These are phyloP conservation scores for Talaromyces trachyspermus DNA, from an alignment of 495 filamentous ascomycete species.

Conservation along the genomic window DNA sequence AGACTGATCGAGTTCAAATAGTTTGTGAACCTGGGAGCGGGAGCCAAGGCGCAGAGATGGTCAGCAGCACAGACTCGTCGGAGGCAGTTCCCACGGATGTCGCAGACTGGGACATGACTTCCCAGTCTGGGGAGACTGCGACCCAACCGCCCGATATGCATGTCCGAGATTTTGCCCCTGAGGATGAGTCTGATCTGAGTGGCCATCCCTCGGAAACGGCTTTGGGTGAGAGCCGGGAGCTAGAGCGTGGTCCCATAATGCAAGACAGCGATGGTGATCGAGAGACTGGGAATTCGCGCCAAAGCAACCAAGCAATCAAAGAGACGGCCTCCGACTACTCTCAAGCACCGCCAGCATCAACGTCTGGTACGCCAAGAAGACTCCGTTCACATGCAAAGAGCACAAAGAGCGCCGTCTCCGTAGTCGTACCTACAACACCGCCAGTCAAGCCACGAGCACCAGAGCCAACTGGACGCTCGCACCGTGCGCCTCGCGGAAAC, in stretches of 20 bases:
- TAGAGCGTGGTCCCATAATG: neutral
- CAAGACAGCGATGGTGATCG: neutral
- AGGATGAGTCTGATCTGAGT: neutral
- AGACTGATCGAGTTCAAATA: too few species aligned
- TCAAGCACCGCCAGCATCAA: neutral
- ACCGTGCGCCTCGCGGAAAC: neutral
- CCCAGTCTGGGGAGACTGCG: neutral
- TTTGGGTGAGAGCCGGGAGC: neutral
- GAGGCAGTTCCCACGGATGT: too few species aligned
- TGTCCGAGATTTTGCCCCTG: neutral
- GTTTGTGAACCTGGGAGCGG: too few species aligned
- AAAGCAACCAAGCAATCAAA: neutral
- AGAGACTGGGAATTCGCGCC: neutral
- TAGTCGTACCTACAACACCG: neutral
- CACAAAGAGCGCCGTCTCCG: neutral
- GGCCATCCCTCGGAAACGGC: neutral
- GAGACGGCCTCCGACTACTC: neutral
- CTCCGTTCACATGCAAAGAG: neutral
- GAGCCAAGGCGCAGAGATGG: too few species aligned
- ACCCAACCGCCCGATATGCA: neutral
- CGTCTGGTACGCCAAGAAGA: neutral
- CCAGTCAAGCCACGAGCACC: neutral
- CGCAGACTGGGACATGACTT: neutral
- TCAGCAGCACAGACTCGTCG: too few species aligned
- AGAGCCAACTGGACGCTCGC: neutral